These are phyloP conservation scores for Pholiota microspora DNA, from an alignment of 768 basidiomycete species.

Conservation along the genomic window DNA sequence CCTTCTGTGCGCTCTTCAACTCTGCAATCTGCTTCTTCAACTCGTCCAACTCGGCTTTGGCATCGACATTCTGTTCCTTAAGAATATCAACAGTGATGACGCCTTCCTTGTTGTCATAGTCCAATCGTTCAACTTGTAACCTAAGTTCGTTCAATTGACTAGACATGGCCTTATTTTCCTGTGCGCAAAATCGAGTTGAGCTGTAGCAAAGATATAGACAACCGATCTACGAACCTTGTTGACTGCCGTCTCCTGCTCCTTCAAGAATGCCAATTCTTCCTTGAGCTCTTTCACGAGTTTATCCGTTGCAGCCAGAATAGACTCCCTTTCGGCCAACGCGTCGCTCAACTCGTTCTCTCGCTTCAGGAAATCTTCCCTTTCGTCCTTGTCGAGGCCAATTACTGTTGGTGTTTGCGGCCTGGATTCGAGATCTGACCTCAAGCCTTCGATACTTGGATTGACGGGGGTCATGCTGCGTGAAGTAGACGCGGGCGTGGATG, in stretches of 20 bases:
- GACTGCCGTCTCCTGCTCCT: constrained; percentile 82
- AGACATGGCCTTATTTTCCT: constrained; percentile 96
- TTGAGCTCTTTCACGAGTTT: constrained; percentile 85
- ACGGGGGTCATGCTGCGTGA: constrained; percentile 70
- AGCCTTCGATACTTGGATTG: constrained; percentile 68
- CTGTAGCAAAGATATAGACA: background rate
- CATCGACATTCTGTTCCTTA: constrained; percentile 90
- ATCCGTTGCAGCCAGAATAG: constrained; percentile 72
- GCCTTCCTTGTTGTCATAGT: constrained; percentile 96
- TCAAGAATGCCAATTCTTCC: constrained; percentile 87
- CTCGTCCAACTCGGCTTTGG: constrained; percentile 86
- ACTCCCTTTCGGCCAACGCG: constrained; percentile 88
- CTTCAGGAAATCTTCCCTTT: constrained; percentile 94
- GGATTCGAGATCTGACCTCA: constrained; percentile 72
- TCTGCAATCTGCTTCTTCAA: constrained; percentile 77
- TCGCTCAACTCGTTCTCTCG: constrained; percentile 97
- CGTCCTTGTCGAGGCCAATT: constrained; percentile 89
- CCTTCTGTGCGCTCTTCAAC: constrained; percentile 78
- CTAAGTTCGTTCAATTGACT: constrained; percentile 91
- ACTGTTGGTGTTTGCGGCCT: constrained; percentile 92
- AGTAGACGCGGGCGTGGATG: constrained; percentile 50
- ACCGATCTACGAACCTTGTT: constrained; percentile 54
- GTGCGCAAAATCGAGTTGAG: constrained; percentile 5
- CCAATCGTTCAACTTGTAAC: constrained; percentile 85
- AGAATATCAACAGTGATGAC: constrained; percentile 91